Percentiles rank a stretch among this genome's conserved stretches.
Evolutionary conservation across 2,329 filamentous ascomycete species (phyloP).

Genomic region (Arthrobotrys iridis): DNA sequence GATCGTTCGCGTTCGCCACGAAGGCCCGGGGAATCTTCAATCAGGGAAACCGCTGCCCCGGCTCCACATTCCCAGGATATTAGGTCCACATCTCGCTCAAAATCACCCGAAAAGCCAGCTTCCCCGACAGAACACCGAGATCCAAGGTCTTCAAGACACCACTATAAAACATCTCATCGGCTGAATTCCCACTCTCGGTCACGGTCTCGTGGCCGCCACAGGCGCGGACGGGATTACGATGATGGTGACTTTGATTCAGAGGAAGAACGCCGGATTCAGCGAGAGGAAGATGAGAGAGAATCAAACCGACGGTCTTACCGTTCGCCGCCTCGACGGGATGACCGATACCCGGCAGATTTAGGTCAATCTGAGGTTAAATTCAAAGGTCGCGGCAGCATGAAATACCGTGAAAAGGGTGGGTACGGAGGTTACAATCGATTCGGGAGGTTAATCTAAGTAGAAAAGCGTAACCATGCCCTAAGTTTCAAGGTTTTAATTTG

Average conservation of each 20-base stretch:
- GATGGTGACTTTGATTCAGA: slow-evolving; percentile 45
- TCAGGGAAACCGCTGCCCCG: not conserved
- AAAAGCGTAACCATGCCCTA: not conserved
- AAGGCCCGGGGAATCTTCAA: not conserved
- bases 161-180: slow-evolving; percentile 31
- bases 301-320: slow-evolving; percentile 20
- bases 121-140: slow-evolving; percentile 18
- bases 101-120: slow-evolving; percentile 33
- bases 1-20: slow-evolving; percentile 45
- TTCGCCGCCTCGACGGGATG: slow-evolving; percentile 28
- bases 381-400: slow-evolving; percentile 58
- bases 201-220: slow-evolving; percentile 26
- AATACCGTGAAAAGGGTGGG: slow-evolving; percentile 56
- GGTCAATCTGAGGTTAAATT: slow-evolving; percentile 56
- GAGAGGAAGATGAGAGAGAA: slow-evolving; percentile 44
- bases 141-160: slow-evolving; percentile 24
- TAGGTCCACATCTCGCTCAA: slow-evolving; percentile 29
- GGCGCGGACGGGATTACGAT: slow-evolving; percentile 18
- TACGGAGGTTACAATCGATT: slow-evolving; percentile 54
- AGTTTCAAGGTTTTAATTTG: slow-evolving; percentile 8
- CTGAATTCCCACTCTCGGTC: slow-evolving; percentile 43
- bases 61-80: not conserved
- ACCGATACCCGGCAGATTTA: slow-evolving; percentile 17
- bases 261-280: slow-evolving; percentile 43
- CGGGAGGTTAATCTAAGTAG: slow-evolving; percentile 39